Base-by-base conservation (phyloP, 352 stramenopile genomes). In the Globisporangium nunn region DNA sequence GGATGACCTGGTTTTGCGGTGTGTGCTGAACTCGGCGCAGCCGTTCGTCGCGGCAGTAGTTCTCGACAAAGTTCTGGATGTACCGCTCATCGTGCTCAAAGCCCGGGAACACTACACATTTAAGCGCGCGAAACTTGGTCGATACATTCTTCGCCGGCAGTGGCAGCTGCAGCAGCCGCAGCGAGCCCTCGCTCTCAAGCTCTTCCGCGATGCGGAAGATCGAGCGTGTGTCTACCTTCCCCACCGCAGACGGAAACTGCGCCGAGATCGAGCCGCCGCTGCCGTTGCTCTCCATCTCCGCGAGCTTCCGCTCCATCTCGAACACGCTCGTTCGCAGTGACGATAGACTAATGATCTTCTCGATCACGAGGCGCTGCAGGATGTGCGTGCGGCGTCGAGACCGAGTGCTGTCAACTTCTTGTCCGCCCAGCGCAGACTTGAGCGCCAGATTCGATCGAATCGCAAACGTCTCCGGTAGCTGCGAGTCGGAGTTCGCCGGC, bases 291-390 rank as follows among this genome's bases (percentile, higher is more conserved):
- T 45, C 50, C 35, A 50, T 46, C 6, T 57, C 56, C 0, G 55
- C 45, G 50, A 62, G 45, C 6, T 63, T 63, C 44, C 67, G 77
- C 54, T 92, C 82, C 78, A 92, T 89, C 28, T 58, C 64, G 58
- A 88, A 91, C 23, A 93, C 73, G 47, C 82, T 93, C n/a, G 77
- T 75, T 41, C 81, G 74, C 7, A 93, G 18, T 0, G 82, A 93
- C 11, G 77, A 89, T 12, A 93, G 14, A 59, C 77, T 88, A 50
- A 93, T 91, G 45, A 90, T 85, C 52, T 88, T 88, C 51, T 93
- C 82, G 2, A 69, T 52, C 39, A 63, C 58, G 6, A 93, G 70
- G 17, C 82, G 73, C 18, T 77, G 66, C 52, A 90, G 52, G 10
- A 93, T 82, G 33, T 90, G 79, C 3, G 74, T 74, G 4, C 75